These are phyloP conservation scores for Pseudocercospora ulei DNA, from an alignment of 2,329 filamentous ascomycete genomes.

Conservation along the genomic window DNA sequence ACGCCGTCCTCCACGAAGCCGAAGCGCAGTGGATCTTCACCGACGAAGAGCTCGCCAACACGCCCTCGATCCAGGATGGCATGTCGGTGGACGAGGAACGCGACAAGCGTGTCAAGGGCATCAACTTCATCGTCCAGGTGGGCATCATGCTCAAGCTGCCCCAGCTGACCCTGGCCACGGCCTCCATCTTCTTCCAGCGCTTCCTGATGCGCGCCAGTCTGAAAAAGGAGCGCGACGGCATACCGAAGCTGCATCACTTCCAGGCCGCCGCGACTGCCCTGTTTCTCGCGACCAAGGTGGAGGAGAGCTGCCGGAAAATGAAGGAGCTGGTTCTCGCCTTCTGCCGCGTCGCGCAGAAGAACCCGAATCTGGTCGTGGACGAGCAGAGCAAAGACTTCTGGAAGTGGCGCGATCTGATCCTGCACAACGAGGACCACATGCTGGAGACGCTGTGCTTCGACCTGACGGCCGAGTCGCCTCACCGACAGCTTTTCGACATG, in stretches of 20 bases:
- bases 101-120: slow-evolving; percentile 72
- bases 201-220: slow-evolving; percentile 88
- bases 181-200: slow-evolving; percentile 87
- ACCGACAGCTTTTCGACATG: slow-evolving; percentile 72
- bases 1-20: slow-evolving; percentile 45
- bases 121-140: slow-evolving; percentile 93
- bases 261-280: slow-evolving; percentile 76
- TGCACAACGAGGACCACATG: slow-evolving; percentile 85
- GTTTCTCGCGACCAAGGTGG: slow-evolving; percentile 92
- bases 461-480: slow-evolving; percentile 78
- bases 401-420: slow-evolving; percentile 90
- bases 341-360: slow-evolving; percentile 90
- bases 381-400: slow-evolving; percentile 98
- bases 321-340: slow-evolving; percentile 90
- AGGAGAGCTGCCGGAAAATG: slow-evolving; percentile 93
- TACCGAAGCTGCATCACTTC: slow-evolving; percentile 74
- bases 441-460: slow-evolving; percentile 91
- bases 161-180: slow-evolving; percentile 83
- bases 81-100: slow-evolving; percentile 68
- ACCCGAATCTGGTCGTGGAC: slow-evolving; percentile 77
- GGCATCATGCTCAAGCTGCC: slow-evolving; percentile 87
- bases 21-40: slow-evolving; percentile 83
- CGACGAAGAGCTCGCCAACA: slow-evolving; percentile 67
- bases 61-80: slow-evolving; percentile 76
- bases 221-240: slow-evolving; percentile 56